Base-by-base conservation (phyloP, 495 filamentous ascomycete species). In the Hyaloscypha finlandica region DNA sequence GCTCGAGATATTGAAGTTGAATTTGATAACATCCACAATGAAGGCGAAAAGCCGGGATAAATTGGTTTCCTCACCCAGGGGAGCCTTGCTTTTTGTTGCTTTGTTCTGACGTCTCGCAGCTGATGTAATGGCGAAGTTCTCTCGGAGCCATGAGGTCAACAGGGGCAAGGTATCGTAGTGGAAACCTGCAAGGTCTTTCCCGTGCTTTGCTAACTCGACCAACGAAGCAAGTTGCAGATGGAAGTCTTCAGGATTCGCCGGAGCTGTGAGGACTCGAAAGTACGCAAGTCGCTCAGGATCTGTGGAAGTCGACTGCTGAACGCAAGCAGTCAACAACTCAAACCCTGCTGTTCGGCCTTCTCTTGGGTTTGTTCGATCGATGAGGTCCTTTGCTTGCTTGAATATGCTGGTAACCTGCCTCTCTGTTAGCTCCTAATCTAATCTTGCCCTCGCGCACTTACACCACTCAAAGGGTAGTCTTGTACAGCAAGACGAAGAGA, bases 21-120 rank as follows among this genome's bases (percentile, higher is more conserved):
- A 89, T 70, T 90, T 93, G 77, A 95, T 89, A 66, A 95, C 79
- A 71, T 93, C 88, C n/a, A 87, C 86, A 32, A 91, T 83, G 56
- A 93, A 90, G 57, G 85, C 81, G 71, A 96, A 90, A 8, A 96
- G 78, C 63, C 87, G 83, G 53, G 81, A 81, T 45, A 97, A 78
- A 69, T 85, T 86, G 55, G 83, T 84, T 67, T 92, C 91, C 69
- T 94, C 91, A 56, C 82, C 82, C 42, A 83, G 79, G 20, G 76
- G 75, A 45, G 76, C 77, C 29, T 80, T 74, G 0, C 77, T 73
- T 68, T 87, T 89, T 8, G 65, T 31, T 56, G 61, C 42, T 20
- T 78, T 76, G 22, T 77, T 71, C 6, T 77, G 77, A 48, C 77
- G 74, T 52, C 85, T 81, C 16, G 83, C 85, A 6, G 75, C 66